These are phyloP conservation scores for Raphanus hybrid DNA, from an alignment of 441 rosid genomes.

Conservation along the genomic window DNA sequence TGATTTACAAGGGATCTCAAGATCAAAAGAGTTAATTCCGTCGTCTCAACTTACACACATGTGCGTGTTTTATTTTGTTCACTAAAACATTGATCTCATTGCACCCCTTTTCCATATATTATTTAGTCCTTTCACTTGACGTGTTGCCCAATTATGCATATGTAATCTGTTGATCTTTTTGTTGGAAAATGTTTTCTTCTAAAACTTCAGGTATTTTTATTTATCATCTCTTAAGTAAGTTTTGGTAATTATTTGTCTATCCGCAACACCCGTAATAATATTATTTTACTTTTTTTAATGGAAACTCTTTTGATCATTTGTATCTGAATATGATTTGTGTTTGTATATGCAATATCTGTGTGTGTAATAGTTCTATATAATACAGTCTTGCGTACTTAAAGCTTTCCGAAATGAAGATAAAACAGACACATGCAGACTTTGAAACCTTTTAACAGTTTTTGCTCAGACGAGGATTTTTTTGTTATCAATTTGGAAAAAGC, in stretches of 20 bases:
- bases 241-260: conserved; percentile 1
- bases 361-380: conserved; percentile 9
- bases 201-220: background rate
- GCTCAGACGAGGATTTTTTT: conserved; percentile 22
- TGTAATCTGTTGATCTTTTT: background rate
- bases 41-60: conserved; percentile 23
- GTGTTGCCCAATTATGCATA: conserved; percentile 10
- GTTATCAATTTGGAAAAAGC: conserved; percentile 29
- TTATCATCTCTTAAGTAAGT: conserved; percentile 2
- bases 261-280: conserved; percentile 1
- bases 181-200: background rate
- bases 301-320: background rate
- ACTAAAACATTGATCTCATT: conserved; percentile 12
- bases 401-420: conserved; percentile 31
- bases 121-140: conserved; percentile 5
- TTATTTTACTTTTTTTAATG: background rate
- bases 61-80: background rate
- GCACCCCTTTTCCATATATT: background rate
- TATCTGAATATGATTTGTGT: background rate
- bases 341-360: background rate
- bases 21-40: conserved; percentile 20
- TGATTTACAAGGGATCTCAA: conserved; percentile 39
- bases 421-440: conserved; percentile 10
- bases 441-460: conserved; percentile 21
- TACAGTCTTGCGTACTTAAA: conserved; percentile 25